phyloP scores from a whole-genome alignment of 148 eudicot species.

The Nepenthes gracilis region DNA sequence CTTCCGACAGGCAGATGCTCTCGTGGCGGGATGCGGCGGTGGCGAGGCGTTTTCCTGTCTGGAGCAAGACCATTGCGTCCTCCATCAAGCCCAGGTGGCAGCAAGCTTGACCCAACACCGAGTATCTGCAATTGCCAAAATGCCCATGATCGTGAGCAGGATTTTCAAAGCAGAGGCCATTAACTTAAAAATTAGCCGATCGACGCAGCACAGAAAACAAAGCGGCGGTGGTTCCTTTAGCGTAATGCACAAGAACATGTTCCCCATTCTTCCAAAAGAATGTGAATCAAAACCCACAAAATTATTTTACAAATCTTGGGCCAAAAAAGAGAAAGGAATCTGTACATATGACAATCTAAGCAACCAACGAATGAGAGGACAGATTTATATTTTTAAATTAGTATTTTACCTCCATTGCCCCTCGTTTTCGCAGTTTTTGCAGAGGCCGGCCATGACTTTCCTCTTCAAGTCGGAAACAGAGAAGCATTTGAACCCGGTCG shows the following conservation, averaged over 20 bases:
- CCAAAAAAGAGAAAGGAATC: too few species aligned
- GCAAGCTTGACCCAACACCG: conserved; percentile 90
- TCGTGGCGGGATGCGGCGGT: conserved; percentile 86
- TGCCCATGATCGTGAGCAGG: not conserved
- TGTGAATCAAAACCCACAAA: not conserved
- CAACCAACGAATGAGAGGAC: too few species aligned
- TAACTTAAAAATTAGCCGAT: not conserved
- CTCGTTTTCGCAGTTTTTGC: conserved; percentile 58
- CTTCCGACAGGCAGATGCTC: conserved; percentile 76
- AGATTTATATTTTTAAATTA: not conserved
- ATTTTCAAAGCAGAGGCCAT: too few species aligned
- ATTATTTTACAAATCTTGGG: not conserved
- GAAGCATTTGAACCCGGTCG: conserved; percentile 58
- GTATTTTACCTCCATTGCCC: conserved; percentile 88
- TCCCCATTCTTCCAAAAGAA: conserved; percentile 4
- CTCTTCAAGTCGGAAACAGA: conserved; percentile 86
- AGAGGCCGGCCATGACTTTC: conserved; percentile 61
- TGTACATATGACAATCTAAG: too few species aligned
- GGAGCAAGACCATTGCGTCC: conserved; percentile 88
- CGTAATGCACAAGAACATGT: conserved; percentile 44
- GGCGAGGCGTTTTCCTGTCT: conserved; percentile 89
- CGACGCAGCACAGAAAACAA: conserved; percentile 15
- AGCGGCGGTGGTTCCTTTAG: conserved; percentile 17
- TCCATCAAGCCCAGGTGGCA: conserved; percentile 91
- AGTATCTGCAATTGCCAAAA: conserved; percentile 38